These are phyloP conservation scores for Canariomyces notabilis DNA, from an alignment of 2,329 filamentous ascomycete species.

Conservation along the genomic window DNA sequence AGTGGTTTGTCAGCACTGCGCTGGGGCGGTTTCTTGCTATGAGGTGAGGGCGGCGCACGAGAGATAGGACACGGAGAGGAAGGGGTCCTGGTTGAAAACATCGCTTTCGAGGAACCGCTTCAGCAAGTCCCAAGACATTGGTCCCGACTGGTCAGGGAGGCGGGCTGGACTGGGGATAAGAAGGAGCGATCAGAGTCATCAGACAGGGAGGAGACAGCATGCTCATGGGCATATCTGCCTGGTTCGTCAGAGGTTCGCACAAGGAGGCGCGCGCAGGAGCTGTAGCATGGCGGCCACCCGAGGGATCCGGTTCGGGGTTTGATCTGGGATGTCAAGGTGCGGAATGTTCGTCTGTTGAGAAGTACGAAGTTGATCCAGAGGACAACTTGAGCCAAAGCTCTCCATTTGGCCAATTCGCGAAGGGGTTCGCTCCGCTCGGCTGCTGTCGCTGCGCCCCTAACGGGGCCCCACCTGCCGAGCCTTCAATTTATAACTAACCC, in stretches of 20 bases:
- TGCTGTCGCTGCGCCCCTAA: slow-evolving; percentile 3
- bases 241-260: slow-evolving; percentile 4
- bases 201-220: slow-evolving; percentile 18
- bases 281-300: slow-evolving; percentile 18
- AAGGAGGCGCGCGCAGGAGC: slow-evolving; percentile 5
- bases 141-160: slow-evolving; percentile 15
- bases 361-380: slow-evolving; percentile 7
- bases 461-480: slow-evolving; percentile 21
- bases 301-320: background rate
- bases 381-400: slow-evolving; percentile 22
- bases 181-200: slow-evolving; percentile 11
- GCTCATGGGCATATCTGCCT: slow-evolving; percentile 17
- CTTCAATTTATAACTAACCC: too few species aligned
- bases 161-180: slow-evolving; percentile 12
- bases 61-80: slow-evolving; percentile 82
- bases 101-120: slow-evolving; percentile 89
- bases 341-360: background rate
- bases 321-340: background rate
- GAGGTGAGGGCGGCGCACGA: slow-evolving; percentile 52
- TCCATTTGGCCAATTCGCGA: slow-evolving; percentile 18
- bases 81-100: slow-evolving; percentile 88
- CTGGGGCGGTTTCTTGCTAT: background rate
- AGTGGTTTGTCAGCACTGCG: slow-evolving; percentile 6
- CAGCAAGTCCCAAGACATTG: slow-evolving; percentile 74
- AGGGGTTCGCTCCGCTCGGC: slow-evolving; percentile 16